Base-by-base conservation (phyloP, 495 filamentous ascomycete species). In the Aspergillus homomorphus region DNA sequence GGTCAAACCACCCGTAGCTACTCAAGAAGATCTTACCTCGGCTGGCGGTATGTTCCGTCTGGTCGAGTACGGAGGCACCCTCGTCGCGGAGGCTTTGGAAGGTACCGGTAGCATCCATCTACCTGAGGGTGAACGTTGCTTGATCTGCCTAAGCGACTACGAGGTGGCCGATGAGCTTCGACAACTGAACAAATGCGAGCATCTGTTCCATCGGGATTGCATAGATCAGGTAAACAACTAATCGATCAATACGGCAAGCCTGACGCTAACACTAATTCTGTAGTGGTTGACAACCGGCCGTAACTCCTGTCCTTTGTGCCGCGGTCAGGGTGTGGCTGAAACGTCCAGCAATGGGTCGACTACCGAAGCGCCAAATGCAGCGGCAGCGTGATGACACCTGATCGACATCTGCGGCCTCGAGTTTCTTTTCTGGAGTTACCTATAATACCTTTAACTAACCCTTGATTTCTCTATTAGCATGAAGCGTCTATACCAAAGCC, bases 261-360 rank as follows among this genome's bases (percentile, higher is more conserved):
- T 21, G 12, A 4, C 45, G 22, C 53, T 70, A 58, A 71, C 55
- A 18, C 50, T 0, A 21, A 14, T 51, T 43, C 16, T 42, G 7
- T 22, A 90, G 88, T 91, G 88, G 88, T 75, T 91, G 18, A 91
- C 87, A 20, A 89, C 87, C 22, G 88, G 88, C 42, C 87, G 88
- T 59, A 91, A 91, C 68, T 91, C 88, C 1, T 91, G 88, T 57
- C 88, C 88, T 23, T 77, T 91, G 2, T 91, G 88, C 66, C 77
- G 88, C 61, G 84, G 86, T 24, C 83, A 88, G 68, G 88, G 88
- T 23, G 88, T 91, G 1, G 58, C 63, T 52, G 77, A 79, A 61
- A 70, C 71, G 1, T 57, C 71, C 6, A 66, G 59, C 43, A 24
- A 64, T 55, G 62, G 60, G 23, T 50, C 67, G 10, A 18, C 64